Evolutionary conservation across 495 filamentous ascomycete genomes (phyloP).

Genomic region (Lentithecium fluviatile): DNA sequence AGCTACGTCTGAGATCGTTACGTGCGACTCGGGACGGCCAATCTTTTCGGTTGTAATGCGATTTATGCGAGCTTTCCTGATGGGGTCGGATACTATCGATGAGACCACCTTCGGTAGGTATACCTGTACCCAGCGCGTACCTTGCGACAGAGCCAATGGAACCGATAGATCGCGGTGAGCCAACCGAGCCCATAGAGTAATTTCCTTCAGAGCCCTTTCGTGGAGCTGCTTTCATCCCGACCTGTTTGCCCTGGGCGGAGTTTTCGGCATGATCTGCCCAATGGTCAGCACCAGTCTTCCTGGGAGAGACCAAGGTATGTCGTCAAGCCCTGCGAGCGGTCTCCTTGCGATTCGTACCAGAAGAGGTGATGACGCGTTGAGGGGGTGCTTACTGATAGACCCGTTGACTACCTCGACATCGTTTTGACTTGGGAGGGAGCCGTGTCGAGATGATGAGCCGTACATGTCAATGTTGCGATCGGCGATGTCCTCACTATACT

Average conservation of each 20-base stretch:
- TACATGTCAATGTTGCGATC: constrained; percentile 32
- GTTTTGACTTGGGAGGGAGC: constrained; percentile 35
- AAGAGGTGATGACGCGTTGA: too few relatives aligned
- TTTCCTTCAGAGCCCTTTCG: background rate
- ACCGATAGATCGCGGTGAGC: background rate
- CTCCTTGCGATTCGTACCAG: too few relatives aligned
- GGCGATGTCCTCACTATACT: constrained; percentile 37
- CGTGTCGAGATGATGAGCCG: constrained; percentile 12
- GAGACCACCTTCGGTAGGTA: background rate
- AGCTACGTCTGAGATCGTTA: background rate
- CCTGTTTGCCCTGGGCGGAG: too few relatives aligned
- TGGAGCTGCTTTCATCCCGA: background rate
- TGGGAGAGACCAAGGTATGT: too few relatives aligned
- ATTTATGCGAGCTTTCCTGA: background rate
- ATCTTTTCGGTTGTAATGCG: background rate
- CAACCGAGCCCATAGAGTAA: background rate
- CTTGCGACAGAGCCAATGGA: background rate
- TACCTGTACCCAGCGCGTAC: background rate
- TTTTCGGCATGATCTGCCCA: too few relatives aligned
- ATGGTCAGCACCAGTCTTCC: too few relatives aligned
- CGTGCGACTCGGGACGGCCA: background rate
- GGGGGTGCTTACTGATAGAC: too few relatives aligned
- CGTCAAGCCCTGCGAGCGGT: too few relatives aligned
- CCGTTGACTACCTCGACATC: background rate
- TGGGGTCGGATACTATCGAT: background rate